phyloP scores from a whole-genome alignment of 73 alveolate species.

The Halteria grandinella region DNA sequence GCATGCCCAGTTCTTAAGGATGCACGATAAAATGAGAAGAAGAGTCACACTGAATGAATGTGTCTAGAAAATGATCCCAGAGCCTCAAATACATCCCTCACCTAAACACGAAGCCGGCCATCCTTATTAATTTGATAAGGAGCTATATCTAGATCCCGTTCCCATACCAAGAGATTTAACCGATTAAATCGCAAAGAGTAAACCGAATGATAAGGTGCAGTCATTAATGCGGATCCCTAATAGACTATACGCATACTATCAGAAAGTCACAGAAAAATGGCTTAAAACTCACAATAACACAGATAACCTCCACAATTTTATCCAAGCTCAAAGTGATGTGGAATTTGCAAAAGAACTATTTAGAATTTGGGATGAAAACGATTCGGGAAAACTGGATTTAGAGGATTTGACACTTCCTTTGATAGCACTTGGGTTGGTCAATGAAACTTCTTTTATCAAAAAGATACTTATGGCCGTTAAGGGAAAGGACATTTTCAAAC shows the following conservation, averaged over 20 bases:
- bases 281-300: constrained; percentile 9
- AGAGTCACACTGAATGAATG: background rate
- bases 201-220: constrained; percentile 36
- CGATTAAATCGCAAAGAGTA: constrained; percentile 28
- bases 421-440: constrained; percentile 47
- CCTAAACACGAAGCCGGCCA: too few relatives aligned
- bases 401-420: constrained; percentile 50
- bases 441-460: constrained; percentile 13
- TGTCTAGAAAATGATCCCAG: background rate
- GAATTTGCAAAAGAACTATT: constrained; percentile 44
- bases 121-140: too few relatives aligned
- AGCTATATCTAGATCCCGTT: too few relatives aligned
- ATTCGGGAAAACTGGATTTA: constrained; percentile 41
- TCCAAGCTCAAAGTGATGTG: constrained; percentile 10
- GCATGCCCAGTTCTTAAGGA: constrained; percentile 23
- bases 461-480: constrained; percentile 32
- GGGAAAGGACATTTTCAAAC: constrained; percentile 1
- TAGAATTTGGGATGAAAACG: constrained; percentile 58
- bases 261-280: constrained; percentile 45
- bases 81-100: background rate
- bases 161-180: constrained; percentile 35
- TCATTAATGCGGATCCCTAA: constrained; percentile 23
- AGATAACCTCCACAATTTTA: constrained; percentile 3
- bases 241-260: constrained; percentile 4
- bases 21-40: constrained; percentile 28